phyloP scores from a whole-genome alignment of 2,329 filamentous ascomycete species.

The Alternaria angustiovoidea region DNA sequence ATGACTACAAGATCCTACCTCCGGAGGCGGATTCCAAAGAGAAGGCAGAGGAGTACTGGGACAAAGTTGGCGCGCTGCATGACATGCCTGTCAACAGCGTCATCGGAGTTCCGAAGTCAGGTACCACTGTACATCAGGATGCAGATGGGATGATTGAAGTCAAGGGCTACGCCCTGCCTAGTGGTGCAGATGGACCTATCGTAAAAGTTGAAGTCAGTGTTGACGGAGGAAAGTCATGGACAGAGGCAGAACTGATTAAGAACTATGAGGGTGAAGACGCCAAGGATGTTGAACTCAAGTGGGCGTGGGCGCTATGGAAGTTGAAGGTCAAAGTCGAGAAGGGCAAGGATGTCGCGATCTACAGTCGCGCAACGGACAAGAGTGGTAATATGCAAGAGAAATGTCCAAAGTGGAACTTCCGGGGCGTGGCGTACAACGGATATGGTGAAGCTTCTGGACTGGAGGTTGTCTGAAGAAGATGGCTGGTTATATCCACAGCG shows the following conservation, averaged over 20 bases:
- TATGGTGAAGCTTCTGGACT: slow-evolving; percentile 64
- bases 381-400: slow-evolving; percentile 61
- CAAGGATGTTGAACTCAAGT: slow-evolving; percentile 52
- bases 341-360: slow-evolving; percentile 55
- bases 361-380: slow-evolving; percentile 63
- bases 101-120: slow-evolving; percentile 58
- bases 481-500: neutral
- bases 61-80: slow-evolving; percentile 58
- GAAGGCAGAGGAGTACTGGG: slow-evolving; percentile 63
- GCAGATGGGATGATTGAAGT: slow-evolving; percentile 57
- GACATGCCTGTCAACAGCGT: slow-evolving; percentile 67
- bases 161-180: slow-evolving; percentile 65
- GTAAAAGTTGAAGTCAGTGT: slow-evolving; percentile 62
- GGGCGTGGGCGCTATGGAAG: slow-evolving; percentile 67
- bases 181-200: slow-evolving; percentile 62
- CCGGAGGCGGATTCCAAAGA: slow-evolving; percentile 59
- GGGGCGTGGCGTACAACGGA: slow-evolving; percentile 68
- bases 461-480: slow-evolving; percentile 48
- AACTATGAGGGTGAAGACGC: slow-evolving; percentile 23
- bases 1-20: slow-evolving; percentile 67
- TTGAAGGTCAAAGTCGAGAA: slow-evolving; percentile 53
- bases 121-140: slow-evolving; percentile 53
- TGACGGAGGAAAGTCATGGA: slow-evolving; percentile 61
- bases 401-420: slow-evolving; percentile 64
- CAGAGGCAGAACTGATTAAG: slow-evolving; percentile 54